A percentile compares a stretch with the other conserved stretches of the same genome.
Conservation (phyloP, 1,284 basidiomycete genomes). For the Moesziomyces sp. region DNA sequence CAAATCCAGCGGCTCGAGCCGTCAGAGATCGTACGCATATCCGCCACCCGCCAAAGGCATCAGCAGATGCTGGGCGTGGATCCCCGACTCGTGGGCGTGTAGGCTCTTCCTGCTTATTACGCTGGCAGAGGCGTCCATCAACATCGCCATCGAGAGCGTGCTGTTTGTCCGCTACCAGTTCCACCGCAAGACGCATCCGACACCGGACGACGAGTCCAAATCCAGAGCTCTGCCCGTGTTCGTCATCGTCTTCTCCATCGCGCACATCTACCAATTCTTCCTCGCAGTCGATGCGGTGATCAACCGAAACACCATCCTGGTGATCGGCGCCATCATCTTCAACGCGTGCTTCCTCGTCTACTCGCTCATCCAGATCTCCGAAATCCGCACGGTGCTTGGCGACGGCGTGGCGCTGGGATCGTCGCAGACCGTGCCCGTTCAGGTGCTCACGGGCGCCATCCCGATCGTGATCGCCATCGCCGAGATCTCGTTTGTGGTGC, state of each 20-base stretch:
- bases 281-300: conserved; percentile 56
- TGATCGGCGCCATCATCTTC: conserved; percentile 57
- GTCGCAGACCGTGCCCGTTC: conserved; percentile 57
- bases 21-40: conserved; percentile 41
- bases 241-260: conserved; percentile 58
- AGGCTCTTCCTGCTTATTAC: conserved; percentile 57
- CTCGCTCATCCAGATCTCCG: conserved; percentile 58
- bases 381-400: conserved; percentile 58
- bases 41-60: conserved; percentile 33
- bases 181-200: conserved; percentile 36
- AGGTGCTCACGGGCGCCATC: conserved; percentile 57
- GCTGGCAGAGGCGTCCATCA: conserved; percentile 49
- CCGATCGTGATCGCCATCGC: conserved; percentile 56
- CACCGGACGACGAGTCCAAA: conserved; percentile 38
- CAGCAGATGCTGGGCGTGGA: conserved; percentile 38
- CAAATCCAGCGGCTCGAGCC: conserved; percentile 20
- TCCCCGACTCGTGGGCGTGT: conserved; percentile 50
- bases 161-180: conserved; percentile 51
- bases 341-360: conserved; percentile 59
- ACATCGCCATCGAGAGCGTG: conserved; percentile 57
- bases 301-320: conserved; percentile 59
- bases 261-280: conserved; percentile 57
- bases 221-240: conserved; percentile 53
- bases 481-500: conserved; percentile 44
- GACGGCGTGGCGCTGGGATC: conserved; percentile 54